Evolutionary conservation across 352 stramenopile genomes (phyloP).

Genomic region (Aphanomyces cochlioides): DNA sequence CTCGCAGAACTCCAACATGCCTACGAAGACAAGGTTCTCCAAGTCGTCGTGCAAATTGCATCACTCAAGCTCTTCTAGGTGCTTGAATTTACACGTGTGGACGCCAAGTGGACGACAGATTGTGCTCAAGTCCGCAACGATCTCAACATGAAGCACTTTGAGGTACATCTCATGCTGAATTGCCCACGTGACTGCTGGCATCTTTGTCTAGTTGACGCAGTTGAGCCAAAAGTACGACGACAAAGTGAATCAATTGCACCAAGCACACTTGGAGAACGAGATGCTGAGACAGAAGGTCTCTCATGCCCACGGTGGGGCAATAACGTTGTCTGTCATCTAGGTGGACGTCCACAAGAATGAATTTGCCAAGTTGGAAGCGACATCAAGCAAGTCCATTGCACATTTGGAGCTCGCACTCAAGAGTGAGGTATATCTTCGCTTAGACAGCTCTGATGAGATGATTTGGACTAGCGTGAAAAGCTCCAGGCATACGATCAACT

Average conservation of each 20-base stretch:
- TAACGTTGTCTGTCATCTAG: constrained; percentile 30
- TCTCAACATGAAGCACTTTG: constrained; percentile 78
- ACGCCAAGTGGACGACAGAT: constrained; percentile 49
- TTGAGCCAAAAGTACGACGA: constrained; percentile 61
- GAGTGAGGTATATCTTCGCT: constrained; percentile 40
- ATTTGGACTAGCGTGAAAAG: constrained; percentile 41
- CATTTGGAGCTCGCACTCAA: constrained; percentile 55
- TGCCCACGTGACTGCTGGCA: background rate
- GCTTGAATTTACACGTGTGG: constrained; percentile 50
- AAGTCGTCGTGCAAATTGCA: background rate
- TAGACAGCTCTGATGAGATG: background rate
- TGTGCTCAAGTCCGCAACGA: constrained; percentile 53
- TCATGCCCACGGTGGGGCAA: no score
- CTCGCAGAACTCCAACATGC: constrained; percentile 31
- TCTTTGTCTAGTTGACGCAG: constrained; percentile 49
- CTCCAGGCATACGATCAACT: constrained; percentile 70
- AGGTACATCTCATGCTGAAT: constrained; percentile 35
- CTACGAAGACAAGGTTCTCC: constrained; percentile 27
- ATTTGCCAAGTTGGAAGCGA: constrained; percentile 62
- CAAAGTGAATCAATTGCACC: constrained; percentile 39
- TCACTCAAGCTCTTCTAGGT: constrained; percentile 32
- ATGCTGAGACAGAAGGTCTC: constrained; percentile 71
- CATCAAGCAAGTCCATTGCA: constrained; percentile 54
- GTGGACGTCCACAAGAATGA: constrained; percentile 64
- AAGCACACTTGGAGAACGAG: constrained; percentile 45